These are phyloP conservation scores for Globisporangium mamillatum DNA, from an alignment of 352 stramenopile species.

Conservation along the genomic window DNA sequence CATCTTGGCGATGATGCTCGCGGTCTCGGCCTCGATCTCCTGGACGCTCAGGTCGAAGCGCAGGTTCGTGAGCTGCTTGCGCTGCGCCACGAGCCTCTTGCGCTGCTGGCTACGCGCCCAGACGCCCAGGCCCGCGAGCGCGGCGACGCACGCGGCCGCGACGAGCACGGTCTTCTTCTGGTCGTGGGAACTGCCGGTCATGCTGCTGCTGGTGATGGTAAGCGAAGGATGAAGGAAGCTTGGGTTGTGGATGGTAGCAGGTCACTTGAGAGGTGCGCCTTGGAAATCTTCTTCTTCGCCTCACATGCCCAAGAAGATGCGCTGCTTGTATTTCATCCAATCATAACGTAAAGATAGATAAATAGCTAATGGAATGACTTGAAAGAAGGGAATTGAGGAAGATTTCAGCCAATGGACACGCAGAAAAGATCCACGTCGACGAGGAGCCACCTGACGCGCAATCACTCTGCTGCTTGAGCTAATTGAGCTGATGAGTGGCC, in stretches of 20 bases:
- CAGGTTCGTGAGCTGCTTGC: slow-evolving; percentile 59
- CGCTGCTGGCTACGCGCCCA: slow-evolving; percentile 53
- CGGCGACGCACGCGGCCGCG: slow-evolving; percentile 41
- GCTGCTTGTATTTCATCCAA: slow-evolving; percentile 19
- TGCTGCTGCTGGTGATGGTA: not conserved
- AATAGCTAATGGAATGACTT: not conserved
- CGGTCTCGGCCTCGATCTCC: slow-evolving; percentile 72
- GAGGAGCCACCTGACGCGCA: not conserved
- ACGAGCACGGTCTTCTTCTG: slow-evolving; percentile 60
- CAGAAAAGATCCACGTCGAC: slow-evolving; percentile 14
- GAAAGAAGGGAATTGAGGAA: not conserved
- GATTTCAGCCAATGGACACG: slow-evolving; percentile 7
- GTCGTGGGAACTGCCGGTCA: slow-evolving; percentile 24
- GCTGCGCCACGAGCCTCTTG: slow-evolving; percentile 30
- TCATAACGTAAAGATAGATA: slow-evolving; percentile 1
- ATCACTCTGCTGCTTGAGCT: slow-evolving; percentile 3
- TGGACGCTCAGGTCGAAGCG: slow-evolving; percentile 69
- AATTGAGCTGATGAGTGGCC: slow-evolving; percentile 3
- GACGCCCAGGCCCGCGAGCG: slow-evolving; percentile 45
- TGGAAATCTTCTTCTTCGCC: not conserved
- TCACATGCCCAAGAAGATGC: not conserved
- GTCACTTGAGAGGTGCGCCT: not conserved
- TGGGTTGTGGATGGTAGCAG: not conserved
- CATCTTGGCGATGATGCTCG: slow-evolving; percentile 65
- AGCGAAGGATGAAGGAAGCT: slow-evolving; percentile 2